Evolutionary conservation across 2,329 filamentous ascomycete species (phyloP).

Genomic region (Exophiala phaeomuriformis): DNA sequence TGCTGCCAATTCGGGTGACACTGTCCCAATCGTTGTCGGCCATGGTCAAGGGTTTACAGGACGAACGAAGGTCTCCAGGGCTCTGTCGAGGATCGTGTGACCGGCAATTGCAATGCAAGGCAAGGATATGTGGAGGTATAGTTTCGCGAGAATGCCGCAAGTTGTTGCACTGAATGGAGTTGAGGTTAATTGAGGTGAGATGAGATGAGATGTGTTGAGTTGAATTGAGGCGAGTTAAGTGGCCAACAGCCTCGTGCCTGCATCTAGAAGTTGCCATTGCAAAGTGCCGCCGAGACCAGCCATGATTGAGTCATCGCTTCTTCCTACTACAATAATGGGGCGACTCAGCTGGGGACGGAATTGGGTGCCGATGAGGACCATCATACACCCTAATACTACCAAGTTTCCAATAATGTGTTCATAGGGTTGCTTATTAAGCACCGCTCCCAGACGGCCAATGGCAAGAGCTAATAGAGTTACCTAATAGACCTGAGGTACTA

Average conservation of each 20-base stretch:
- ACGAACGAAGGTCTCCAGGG: too few relatives aligned
- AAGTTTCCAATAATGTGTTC: too few relatives aligned
- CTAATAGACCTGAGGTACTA: too few relatives aligned
- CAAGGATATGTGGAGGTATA: background rate
- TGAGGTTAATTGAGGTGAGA: background rate
- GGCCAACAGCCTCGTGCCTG: background rate
- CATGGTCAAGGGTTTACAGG: conserved; percentile 3
- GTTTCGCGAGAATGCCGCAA: background rate
- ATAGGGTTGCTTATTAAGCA: too few relatives aligned
- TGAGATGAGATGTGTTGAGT: background rate
- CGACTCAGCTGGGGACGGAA: too few relatives aligned
- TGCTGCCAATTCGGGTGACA: conserved; percentile 90
- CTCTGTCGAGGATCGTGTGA: too few relatives aligned
- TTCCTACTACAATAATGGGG: too few relatives aligned
- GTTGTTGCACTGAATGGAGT: background rate
- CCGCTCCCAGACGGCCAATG: too few relatives aligned
- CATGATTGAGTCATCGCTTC: conserved; percentile 16
- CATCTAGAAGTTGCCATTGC: conserved; percentile 23
- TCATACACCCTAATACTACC: background rate
- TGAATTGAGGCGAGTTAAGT: background rate
- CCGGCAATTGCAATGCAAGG: too few relatives aligned
- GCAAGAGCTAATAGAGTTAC: too few relatives aligned
- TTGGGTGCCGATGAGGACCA: too few relatives aligned
- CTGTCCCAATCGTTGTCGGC: conserved; percentile 63
- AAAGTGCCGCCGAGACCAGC: background rate